phyloP scores from a whole-genome alignment of 768 basidiomycete genomes.

The Hygrocybe punicea region DNA sequence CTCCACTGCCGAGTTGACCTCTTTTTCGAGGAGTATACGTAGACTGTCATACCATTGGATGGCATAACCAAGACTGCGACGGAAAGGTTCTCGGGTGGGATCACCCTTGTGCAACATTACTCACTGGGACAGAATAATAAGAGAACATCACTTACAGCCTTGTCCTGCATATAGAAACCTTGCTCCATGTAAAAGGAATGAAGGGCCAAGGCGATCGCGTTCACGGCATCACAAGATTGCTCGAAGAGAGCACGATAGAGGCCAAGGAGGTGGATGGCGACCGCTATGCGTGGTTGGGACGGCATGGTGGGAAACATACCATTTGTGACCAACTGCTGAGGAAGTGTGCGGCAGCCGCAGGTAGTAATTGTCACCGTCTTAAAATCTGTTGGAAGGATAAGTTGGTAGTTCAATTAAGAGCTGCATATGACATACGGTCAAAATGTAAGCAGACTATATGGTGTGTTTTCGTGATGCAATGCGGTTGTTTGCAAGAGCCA shows the following conservation, averaged over 20 bases:
- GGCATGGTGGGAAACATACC: conserved; percentile 17
- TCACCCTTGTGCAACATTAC: conserved; percentile 11
- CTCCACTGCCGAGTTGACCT: not conserved
- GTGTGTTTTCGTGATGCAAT: no score
- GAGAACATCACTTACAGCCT: not conserved
- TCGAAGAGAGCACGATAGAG: conserved; percentile 15
- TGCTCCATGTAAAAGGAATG: conserved; percentile 9
- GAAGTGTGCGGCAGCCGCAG: conserved; percentile 5
- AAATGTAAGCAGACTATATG: no score
- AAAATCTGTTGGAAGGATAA: no score
- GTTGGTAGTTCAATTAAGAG: no score
- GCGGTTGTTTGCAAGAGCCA: no score
- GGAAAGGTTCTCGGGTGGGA: conserved; percentile 18
- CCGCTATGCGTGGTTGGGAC: conserved; percentile 11
- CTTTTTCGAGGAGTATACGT: conserved; percentile 9
- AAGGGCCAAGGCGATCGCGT: conserved; percentile 10
- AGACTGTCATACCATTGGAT: conserved; percentile 24
- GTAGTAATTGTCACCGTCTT: no score
- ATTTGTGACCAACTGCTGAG: conserved; percentile 6
- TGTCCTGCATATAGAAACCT: conserved; percentile 4
- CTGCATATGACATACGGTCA: no score
- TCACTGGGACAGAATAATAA: not conserved
- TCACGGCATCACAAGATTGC: conserved; percentile 16
- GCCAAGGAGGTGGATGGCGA: conserved; percentile 13
- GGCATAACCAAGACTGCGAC: conserved; percentile 18